Base-by-base conservation (phyloP, 192 early-diverging fungal species). In the Obelidium mucronatum region DNA sequence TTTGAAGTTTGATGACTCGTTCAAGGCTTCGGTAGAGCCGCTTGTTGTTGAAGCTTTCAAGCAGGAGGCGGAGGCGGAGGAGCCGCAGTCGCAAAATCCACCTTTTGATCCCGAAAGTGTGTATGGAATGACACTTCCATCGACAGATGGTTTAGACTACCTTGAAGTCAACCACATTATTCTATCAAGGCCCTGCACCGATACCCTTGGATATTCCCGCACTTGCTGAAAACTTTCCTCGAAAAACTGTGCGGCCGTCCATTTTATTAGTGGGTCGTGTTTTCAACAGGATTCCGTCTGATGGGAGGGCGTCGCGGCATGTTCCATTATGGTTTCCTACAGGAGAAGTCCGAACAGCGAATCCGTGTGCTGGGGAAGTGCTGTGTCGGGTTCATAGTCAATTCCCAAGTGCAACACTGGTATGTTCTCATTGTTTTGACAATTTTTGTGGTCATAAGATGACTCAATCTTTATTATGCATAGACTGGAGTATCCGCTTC, bases 111-210 rank as follows among this genome's bases (percentile, higher is more conserved):
- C 44, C 8, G 8, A 6, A 48, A 48, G 11, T 5, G 37, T 55
- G 28, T 75, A 65, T 33, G 60, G 44, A 13, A 44, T 75, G 4
- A 54, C 11, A 8, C 48, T 69, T 1, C 73, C 73, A 15, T 22
- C 56, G 33, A 61, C 61, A 36, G 73, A 75, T 51, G 73, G 73
- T 11, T 17, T 63, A 59, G 73, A 75, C 1, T 75, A 75, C 61
- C 34, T 75, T 11, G 73, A 75, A 53, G 44, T 75, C 22, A 51
- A 59, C 15, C 33, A 75, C 61, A 75, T 75, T 31, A 40, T 66
- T 40, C n/a, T 75, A 13, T 53, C 48, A 30, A 24, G 61, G n/a
- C 73, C 13, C 11, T 51, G 48, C 13, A 51, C 48, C 48, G 8
- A n/a, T n/a, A n/a, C n/a, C n/a, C n/a, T n/a, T n/a, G n/a, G n/a